A percentile compares a stretch with the other conserved stretches of the same genome.
These are phyloP conservation scores for Nannochloropsis granulata DNA, from an alignment of 108 stramenopile species.

Conservation along the genomic window DNA sequence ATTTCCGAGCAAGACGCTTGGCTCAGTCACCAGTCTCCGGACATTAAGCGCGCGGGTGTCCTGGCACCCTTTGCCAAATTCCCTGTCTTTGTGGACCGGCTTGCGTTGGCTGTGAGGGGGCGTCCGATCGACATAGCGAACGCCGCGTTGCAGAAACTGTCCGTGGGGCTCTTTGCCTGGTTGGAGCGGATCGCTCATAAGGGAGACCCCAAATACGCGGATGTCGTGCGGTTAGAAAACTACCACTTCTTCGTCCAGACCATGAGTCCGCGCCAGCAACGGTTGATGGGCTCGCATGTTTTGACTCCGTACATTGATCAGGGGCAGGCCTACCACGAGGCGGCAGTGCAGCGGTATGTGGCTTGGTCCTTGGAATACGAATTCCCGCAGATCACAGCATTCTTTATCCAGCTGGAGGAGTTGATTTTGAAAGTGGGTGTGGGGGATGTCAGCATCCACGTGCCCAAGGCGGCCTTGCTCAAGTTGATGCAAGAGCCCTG, in stretches of 20 bases:
- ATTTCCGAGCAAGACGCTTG: not conserved
- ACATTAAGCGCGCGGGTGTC: not conserved
- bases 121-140: not conserved
- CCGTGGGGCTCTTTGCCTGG: not conserved
- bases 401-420: not conserved
- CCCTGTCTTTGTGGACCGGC: not conserved
- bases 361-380: not conserved
- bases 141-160: not conserved
- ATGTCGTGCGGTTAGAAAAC: not conserved
- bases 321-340: not conserved
- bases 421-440: not conserved
- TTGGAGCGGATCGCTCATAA: not conserved
- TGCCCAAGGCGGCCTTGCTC: not conserved
- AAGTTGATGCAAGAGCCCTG: not conserved
- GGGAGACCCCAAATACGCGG: not conserved
- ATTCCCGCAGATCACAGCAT: not conserved
- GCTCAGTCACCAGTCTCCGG: not conserved
- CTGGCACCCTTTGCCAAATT: not conserved
- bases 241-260: not conserved
- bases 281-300: not conserved
- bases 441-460: not conserved
- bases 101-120: not conserved
- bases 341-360: not conserved
- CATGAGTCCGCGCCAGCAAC: not conserved
- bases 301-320: not conserved